phyloP scores from a whole-genome alignment of 148 eudicot genomes.

The Polygonum maritimum region DNA sequence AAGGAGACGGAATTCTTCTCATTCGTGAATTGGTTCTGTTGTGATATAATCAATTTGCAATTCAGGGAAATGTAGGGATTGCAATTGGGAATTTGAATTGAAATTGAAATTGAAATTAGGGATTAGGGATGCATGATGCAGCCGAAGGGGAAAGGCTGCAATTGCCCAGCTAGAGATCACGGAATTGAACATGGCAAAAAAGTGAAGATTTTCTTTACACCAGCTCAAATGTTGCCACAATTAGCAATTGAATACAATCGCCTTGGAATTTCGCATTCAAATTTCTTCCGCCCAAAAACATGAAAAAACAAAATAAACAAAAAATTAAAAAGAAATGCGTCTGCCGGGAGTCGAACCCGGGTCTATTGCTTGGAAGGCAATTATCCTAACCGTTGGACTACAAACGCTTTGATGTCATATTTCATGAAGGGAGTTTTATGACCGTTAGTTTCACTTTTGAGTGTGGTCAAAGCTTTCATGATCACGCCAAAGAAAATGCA shows the following conservation, averaged over 20 bases:
- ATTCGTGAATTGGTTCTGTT: not conserved
- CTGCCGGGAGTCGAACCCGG: slow-evolving; percentile 10
- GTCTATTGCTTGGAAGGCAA: slow-evolving; percentile 12
- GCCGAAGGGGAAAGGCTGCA: not conserved
- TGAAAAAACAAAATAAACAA: not conserved
- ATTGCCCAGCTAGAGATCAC: not conserved
- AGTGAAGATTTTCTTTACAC: no score
- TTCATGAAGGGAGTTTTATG: no score
- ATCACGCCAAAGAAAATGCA: not conserved
- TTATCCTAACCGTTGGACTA: slow-evolving; percentile 12
- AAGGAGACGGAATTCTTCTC: not conserved
- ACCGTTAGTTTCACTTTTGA: not conserved
- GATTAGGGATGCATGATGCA: not conserved
- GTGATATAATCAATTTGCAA: not conserved
- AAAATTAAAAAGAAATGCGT: not conserved
- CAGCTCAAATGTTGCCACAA: not conserved
- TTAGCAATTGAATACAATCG: not conserved
- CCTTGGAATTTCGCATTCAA: not conserved
- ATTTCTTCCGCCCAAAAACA: not conserved
- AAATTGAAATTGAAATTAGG: not conserved
- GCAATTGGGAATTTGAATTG: not conserved
- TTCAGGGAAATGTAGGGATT: not conserved
- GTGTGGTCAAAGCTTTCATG: not conserved
- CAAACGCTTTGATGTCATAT: not conserved
- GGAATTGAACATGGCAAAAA: not conserved